Conservation (phyloP, 805 yeast genomes). For the Metschnikowia picachoensis region DNA sequence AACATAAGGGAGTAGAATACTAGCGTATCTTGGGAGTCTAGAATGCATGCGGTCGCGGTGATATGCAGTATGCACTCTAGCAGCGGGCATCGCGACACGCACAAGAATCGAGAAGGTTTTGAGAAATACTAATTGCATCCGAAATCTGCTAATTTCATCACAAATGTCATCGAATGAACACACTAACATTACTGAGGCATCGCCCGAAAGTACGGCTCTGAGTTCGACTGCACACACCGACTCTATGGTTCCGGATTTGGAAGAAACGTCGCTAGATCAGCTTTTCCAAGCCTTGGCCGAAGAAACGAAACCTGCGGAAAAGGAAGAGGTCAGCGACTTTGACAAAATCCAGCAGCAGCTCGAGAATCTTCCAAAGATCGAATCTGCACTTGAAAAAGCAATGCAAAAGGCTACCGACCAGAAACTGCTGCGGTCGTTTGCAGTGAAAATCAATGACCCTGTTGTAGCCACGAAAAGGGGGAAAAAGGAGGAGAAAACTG, state of each 20-base stretch:
- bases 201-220: slow-evolving; percentile 24
- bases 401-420: slow-evolving; percentile 11
- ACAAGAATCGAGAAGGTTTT: not conserved
- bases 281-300: slow-evolving; percentile 30
- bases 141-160: not conserved
- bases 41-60: too few relatives aligned
- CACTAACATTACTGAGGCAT: slow-evolving; percentile 16
- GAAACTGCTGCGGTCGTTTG: slow-evolving; percentile 16
- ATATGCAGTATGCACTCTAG: not conserved
- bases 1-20: too few relatives aligned
- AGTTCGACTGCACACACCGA: slow-evolving; percentile 10
- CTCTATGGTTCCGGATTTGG: slow-evolving; percentile 3
- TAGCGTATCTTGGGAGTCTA: too few relatives aligned
- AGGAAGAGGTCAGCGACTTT: slow-evolving; percentile 18
- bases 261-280: slow-evolving; percentile 25
- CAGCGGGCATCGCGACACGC: not conserved
- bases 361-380: slow-evolving; percentile 40
- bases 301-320: slow-evolving; percentile 17
- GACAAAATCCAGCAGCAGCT: slow-evolving; percentile 32
- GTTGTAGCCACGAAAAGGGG: slow-evolving; percentile 1
- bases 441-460: slow-evolving; percentile 36
- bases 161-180: too few relatives aligned
- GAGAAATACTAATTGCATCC: too few relatives aligned
- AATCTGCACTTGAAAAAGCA: slow-evolving; percentile 25
- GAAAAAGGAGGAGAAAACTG: slow-evolving; percentile 15